phyloP scores from a whole-genome alignment of 345 rosid species.

The Citropsis articulata region DNA sequence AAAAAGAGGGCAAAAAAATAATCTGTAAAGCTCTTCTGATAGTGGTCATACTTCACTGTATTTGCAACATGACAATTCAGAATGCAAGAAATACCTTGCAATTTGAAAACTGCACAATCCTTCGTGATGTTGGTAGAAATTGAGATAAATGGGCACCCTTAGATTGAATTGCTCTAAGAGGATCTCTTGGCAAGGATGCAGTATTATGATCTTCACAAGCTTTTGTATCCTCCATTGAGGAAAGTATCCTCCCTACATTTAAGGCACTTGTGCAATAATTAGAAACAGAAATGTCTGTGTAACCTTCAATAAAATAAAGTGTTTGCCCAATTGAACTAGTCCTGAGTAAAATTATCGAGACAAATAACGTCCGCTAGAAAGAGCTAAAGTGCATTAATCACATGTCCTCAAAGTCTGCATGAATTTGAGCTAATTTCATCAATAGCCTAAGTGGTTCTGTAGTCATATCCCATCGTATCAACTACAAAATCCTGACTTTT shows the following conservation, averaged over 20 bases:
- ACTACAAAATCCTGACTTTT: background rate
- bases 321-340: background rate
- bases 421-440: background rate
- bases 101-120: constrained; percentile 96
- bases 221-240: constrained; percentile 43
- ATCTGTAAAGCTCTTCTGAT: background rate
- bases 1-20: background rate
- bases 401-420: background rate
- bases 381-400: background rate
- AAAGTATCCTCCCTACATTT: constrained; percentile 77
- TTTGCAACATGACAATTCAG: background rate
- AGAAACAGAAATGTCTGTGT: background rate
- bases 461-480: background rate
- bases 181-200: constrained; percentile 32
- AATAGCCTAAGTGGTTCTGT: background rate
- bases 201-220: constrained; percentile 26
- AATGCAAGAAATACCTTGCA: constrained; percentile 55
- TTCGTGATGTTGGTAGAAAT: constrained; percentile 88
- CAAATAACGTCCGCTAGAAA: background rate
- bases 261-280: constrained; percentile 9
- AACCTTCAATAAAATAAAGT: background rate
- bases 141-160: constrained; percentile 53
- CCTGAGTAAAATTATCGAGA: constrained; percentile 5
- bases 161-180: constrained; percentile 18
- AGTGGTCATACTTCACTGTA: background rate